Evolutionary conservation across 768 basidiomycete species (phyloP), one percentile per base, ranked within the genome.

Genomic region (Gymnopilus dilepis): DNA sequence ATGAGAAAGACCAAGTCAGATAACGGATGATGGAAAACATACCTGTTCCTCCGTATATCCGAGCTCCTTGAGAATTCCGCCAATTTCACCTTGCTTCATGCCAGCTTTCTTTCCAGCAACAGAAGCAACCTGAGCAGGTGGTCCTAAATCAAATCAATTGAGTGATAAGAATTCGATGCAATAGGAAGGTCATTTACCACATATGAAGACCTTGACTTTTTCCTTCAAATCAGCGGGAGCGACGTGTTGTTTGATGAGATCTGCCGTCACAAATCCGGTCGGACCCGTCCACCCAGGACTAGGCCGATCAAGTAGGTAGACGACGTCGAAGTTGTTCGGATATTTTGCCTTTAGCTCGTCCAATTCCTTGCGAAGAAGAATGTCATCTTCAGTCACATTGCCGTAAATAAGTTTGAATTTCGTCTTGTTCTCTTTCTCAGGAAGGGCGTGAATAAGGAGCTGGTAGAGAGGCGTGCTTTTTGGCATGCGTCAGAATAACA

Each of bases 361-460:
- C 64, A 94, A 82, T 67, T 90, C 87, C 70, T 91, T 84, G 55
- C 89, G 87, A 63, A 97, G 84, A 56, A 96, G 87, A 64, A 99
- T 97, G 72, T 99, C 97, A 56, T 84, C 81, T 72, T 95, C 93
- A 13, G 94, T 86, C 38, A 95, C 84, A 74, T 99, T 99, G 38
- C 92, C 89, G 76, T 92, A 99, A 68, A 99, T 78, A 58, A 99
- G 82, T 48, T 89, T 97, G 81, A 94, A 97, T 69, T 95, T 95
- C 62, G 97, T 98, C 80, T 89, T 94, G 86, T 99, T 97, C 41
- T 76, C 67, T 31, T 85, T 82, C 69, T 93, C 88, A 0, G 86
- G 67, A 43, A 86, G 84, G 8, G 93, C 90, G 72, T 95, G 86
- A 43, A 80, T 80, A 45, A 96, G 71, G 68, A 97, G 77, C 75